Conservation (phyloP, 2,329 filamentous ascomycete species). For the Chrysoporthe cubensis region DNA sequence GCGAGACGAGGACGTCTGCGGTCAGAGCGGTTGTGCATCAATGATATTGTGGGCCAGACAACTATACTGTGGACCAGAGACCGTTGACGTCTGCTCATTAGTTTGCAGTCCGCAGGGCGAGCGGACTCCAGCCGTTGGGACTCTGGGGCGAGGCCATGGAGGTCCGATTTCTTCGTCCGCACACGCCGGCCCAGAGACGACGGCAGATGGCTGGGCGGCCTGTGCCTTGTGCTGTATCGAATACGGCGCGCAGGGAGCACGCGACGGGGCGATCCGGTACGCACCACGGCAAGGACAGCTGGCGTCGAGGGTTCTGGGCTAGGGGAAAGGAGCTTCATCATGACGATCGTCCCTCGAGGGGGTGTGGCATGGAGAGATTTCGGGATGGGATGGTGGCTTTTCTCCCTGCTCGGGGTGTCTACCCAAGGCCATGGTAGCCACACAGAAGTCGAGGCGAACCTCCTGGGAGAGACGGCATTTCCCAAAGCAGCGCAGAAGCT, state of each 20-base stretch:
- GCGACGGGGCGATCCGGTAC: neutral
- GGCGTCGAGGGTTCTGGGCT: neutral
- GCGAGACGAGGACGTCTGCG: neutral
- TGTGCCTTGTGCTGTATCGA: neutral
- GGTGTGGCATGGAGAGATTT: neutral
- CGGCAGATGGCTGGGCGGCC: neutral
- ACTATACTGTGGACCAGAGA: neutral
- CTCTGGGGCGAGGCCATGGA: neutral
- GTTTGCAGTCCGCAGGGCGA: neutral
- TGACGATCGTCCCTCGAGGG: neutral
- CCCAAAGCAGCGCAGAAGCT: slow-evolving; percentile 8
- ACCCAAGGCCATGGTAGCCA: slow-evolving; percentile 11
- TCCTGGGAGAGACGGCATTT: slow-evolving; percentile 6
- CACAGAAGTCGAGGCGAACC: slow-evolving; percentile 1
- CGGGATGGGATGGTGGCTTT: slow-evolving; percentile 3
- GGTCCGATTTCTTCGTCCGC: neutral
- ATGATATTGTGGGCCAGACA: slow-evolving; percentile 5
- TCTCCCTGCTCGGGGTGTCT: slow-evolving; percentile 5
- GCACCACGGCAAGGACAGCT: neutral
- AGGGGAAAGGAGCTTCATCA: neutral
- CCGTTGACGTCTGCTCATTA: neutral
- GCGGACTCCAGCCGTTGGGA: neutral
- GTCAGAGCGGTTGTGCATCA: slow-evolving; percentile 4
- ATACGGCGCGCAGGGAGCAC: neutral
- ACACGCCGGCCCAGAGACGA: neutral